Percentiles rank a stretch among this genome's conserved stretches.
Evolutionary conservation across 306 rosid species (phyloP).

Genomic region (Vigna trinervia): DNA sequence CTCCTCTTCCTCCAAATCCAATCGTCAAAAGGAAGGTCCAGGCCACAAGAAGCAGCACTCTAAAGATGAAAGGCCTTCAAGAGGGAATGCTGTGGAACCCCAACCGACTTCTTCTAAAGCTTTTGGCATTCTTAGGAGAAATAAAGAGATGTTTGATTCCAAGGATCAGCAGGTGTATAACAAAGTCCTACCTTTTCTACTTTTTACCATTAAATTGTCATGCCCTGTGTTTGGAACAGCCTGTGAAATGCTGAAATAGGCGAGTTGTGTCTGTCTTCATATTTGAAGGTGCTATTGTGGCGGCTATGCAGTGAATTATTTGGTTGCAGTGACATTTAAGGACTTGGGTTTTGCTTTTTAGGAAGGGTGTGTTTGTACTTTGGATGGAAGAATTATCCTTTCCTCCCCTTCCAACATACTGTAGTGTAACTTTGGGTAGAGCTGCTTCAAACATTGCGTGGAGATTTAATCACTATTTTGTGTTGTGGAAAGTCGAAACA

Average conservation of each 20-base stretch:
- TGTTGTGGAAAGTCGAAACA: constrained; percentile 30
- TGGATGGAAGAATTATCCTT: not conserved
- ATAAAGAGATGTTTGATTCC: constrained; percentile 62
- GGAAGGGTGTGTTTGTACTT: constrained; percentile 7
- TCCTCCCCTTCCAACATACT: not conserved
- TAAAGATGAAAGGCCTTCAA: constrained; percentile 53
- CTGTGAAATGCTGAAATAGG: not conserved
- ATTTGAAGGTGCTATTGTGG: not conserved
- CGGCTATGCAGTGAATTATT: not conserved
- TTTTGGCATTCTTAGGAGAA: constrained; percentile 65
- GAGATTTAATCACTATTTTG: constrained; percentile 17
- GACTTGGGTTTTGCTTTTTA: not conserved
- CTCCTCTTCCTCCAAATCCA: constrained; percentile 42
- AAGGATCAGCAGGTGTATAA: constrained; percentile 72
- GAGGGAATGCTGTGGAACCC: constrained; percentile 48
- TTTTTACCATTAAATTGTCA: not conserved
- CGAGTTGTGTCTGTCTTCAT: not conserved
- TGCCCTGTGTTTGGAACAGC: not conserved
- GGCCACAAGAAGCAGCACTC: constrained; percentile 47
- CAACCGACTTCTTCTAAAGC: constrained; percentile 61
- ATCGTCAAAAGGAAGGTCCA: constrained; percentile 50
- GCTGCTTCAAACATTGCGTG: not conserved
- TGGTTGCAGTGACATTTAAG: not conserved
- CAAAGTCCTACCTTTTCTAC: not conserved
- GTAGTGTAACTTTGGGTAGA: not conserved